Base-by-base conservation (phyloP, 768 basidiomycete species). In the Termitomyces sp. region DNA sequence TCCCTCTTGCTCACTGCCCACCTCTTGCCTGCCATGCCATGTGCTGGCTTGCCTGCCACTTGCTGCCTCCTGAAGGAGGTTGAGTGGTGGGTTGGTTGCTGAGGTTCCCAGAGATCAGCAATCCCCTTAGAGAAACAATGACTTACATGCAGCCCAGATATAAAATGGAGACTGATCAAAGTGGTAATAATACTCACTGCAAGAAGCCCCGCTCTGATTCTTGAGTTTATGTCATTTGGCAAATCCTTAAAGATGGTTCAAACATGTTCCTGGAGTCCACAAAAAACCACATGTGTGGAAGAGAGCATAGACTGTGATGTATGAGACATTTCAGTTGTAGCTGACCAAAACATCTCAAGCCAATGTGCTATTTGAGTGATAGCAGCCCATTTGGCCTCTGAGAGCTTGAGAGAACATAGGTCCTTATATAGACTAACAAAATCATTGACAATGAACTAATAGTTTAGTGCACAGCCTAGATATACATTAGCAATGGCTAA, bases 261-360 rank as follows among this genome's bases (percentile, higher is more conserved):
- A 19, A 75, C 31, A 12, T 71, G 47, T 0, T 69, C 65, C 61
- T 75, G 72, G 7, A 76, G 67, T 3, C 68, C 67, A 1, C 65
- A 59, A 53, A 74, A 75, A 16, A 73, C 60, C 0, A 72, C 69
- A 59, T 73, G 71, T 0, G 63, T 63, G 0, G 66, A 66, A 4
- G 71, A 75, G 0, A 75, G 59, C 65, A 70, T 74, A 0, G 72
- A 63, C 1, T 53, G 16, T 52, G 69, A 70, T 0, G 72, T 75
- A 10, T 60, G 23, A 0, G 72, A 75, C 74, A 75, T 75, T 23
- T 71, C 52, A 0, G 65, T 66, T 19, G 69, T 71, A 16, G 66
- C 69, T 11, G 46, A 47, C 1, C 61, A 59, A 43, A 68, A 73
- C 1, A 52, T 53, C 29, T 61, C 35, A 2, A 71, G 62, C 68